Conservation (phyloP, 2,329 filamentous ascomycete genomes). For the Hymenoscyphus occultus region DNA sequence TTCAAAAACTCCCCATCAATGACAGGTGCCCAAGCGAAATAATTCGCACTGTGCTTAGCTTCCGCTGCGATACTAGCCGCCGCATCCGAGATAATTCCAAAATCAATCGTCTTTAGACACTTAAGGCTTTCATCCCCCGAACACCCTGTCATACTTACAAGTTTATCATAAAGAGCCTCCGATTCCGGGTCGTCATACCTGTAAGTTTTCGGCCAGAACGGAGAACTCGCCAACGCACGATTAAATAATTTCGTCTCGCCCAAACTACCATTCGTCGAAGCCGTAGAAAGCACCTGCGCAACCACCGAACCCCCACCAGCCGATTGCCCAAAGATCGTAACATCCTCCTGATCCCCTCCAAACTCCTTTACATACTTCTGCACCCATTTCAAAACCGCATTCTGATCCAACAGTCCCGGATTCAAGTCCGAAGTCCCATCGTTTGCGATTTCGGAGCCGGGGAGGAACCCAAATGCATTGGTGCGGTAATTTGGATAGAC, state of each 20-base stretch:
- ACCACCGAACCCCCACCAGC: slow-evolving; percentile 51
- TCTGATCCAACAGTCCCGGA: slow-evolving; percentile 50
- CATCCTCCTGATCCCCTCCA: slow-evolving; percentile 47
- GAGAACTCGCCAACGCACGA: slow-evolving; percentile 49
- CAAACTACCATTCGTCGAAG: slow-evolving; percentile 60
- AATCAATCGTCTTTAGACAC: slow-evolving; percentile 53
- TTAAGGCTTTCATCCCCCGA: slow-evolving; percentile 43
- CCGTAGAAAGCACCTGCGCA: slow-evolving; percentile 43
- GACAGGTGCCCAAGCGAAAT: slow-evolving; percentile 59
- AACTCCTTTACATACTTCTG: slow-evolving; percentile 50
- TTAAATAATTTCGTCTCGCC: slow-evolving; percentile 51
- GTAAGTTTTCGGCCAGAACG: slow-evolving; percentile 55
- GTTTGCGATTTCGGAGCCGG: slow-evolving; percentile 50
- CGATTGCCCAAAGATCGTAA: slow-evolving; percentile 49
- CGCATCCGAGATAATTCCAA: slow-evolving; percentile 52
- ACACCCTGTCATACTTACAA: slow-evolving; percentile 44
- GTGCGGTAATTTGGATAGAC: slow-evolving; percentile 63
- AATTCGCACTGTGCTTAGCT: slow-evolving; percentile 53
- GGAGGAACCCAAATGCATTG: slow-evolving; percentile 66
- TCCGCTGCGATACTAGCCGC: slow-evolving; percentile 46
- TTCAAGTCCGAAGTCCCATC: slow-evolving; percentile 52
- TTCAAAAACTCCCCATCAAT: slow-evolving; percentile 54
- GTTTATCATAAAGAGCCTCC: slow-evolving; percentile 45
- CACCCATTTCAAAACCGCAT: slow-evolving; percentile 55
- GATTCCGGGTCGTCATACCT: slow-evolving; percentile 46